phyloP scores from a whole-genome alignment of 495 filamentous ascomycete genomes.

The Niebla homalea region DNA sequence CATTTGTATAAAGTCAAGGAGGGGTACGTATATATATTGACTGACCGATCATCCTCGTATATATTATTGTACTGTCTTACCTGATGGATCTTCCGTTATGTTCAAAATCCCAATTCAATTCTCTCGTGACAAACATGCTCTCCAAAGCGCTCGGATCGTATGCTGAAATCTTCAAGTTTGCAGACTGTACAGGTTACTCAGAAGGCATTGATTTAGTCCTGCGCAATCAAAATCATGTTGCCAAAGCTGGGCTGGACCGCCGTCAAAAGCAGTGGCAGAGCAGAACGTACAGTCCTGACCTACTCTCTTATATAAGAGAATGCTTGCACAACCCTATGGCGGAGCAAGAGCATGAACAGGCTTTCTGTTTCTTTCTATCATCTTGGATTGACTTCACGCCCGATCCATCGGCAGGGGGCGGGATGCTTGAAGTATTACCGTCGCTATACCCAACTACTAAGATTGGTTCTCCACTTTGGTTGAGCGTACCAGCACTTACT shows the following conservation, averaged over 20 bases:
- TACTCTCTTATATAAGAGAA: too few relatives aligned
- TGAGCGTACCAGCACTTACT: slow-evolving; percentile 4
- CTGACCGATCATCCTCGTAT: not conserved
- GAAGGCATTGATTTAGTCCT: slow-evolving; percentile 15
- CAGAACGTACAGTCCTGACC: not conserved
- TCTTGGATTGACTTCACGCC: slow-evolving; percentile 5
- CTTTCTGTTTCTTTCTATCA: slow-evolving; percentile 10
- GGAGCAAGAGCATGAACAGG: slow-evolving; percentile 8
- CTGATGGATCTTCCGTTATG: not conserved
- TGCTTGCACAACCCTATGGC: not conserved
- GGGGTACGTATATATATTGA: not conserved
- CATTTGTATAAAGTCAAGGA: slow-evolving; percentile 9
- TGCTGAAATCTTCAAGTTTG: not conserved
- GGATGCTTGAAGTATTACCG: slow-evolving; percentile 11
- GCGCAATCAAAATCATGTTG: slow-evolving; percentile 8
- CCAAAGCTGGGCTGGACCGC: slow-evolving; percentile 7
- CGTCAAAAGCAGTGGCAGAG: slow-evolving; percentile 5
- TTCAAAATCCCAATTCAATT: not conserved
- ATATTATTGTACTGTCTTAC: not conserved
- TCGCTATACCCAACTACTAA: slow-evolving; percentile 2
- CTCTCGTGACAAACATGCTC: not conserved
- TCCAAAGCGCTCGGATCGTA: not conserved
- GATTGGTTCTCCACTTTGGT: slow-evolving; percentile 1
- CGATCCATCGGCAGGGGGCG: slow-evolving; percentile 7
- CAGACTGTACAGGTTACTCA: slow-evolving; percentile 7